Evolutionary conservation across 1,284 basidiomycete species (phyloP), one percentile per base, ranked within the genome.

Genomic region (Sporisorium sorghi): DNA sequence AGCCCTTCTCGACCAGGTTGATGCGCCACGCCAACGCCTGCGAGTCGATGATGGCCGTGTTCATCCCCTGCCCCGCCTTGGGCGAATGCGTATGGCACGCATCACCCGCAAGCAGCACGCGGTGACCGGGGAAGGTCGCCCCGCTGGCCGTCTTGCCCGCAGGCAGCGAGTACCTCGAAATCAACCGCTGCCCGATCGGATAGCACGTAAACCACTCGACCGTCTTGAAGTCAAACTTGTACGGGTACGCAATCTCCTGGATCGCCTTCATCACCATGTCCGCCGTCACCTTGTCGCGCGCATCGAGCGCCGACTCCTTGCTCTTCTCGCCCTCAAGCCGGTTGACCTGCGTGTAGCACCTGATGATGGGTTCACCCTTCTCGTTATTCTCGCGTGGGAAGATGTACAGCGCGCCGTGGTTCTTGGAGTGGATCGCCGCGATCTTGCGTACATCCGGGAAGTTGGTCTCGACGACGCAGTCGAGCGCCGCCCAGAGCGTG

Each of bases 31-130:
- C 80, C 33, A 86, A 76, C 15, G 85, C 83, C 77, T 84, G 85
- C 70, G 84, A 83, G 72, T 86, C 85, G 58, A 86, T 83, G 76
- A 86, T 84, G 44, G 84, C 84, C 53, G 85, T 86, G 77, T 86
- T 86, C 85, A 86, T 86, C 49, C 83, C 84, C 77, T 79, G 83
- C 73, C 51, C 85, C 65, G 77, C 85, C 77, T 86, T 86, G 30
- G 85, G 85, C 24, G 82, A 84, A 73, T 86, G 85, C 8, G 85
- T 86, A 77, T 86, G 85, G 56, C 85, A 85, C 7, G 85, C 85
- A 64, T 86, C 85, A 35, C 85, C 85, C 21, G 83, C 85, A 26
- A 86, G 74, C 63, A 86, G 80, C 66, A 86, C 82, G 33, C 84
- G 71, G 56, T 82, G 78, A n/a, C 49, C 71, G 3, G 70, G 72